Percentiles rank a stretch among this genome's conserved stretches.
Conservation (phyloP, 2,329 filamentous ascomycete genomes). For the Clonostachys rhizophaga region DNA sequence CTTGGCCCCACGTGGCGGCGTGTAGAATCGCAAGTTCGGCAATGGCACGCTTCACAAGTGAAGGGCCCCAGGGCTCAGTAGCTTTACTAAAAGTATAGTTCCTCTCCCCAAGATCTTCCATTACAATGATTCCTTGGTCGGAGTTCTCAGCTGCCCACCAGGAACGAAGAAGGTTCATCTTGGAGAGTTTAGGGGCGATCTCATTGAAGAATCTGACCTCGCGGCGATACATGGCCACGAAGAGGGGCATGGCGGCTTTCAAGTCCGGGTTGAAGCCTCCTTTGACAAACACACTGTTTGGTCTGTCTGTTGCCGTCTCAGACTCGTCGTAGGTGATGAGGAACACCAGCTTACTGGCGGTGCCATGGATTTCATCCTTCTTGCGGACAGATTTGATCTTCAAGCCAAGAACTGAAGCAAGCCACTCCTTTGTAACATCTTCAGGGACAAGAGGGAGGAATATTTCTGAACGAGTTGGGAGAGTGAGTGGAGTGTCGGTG, state of each 20-base stretch:
- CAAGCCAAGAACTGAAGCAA: not conserved
- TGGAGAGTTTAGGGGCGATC: constrained; percentile 25
- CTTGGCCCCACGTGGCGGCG: constrained; percentile 26
- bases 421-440: not conserved
- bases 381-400: not conserved
- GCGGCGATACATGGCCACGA: constrained; percentile 20
- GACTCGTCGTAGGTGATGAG: constrained; percentile 17
- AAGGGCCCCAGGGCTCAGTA: constrained; percentile 21
- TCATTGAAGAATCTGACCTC: constrained; percentile 29
- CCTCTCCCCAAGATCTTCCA: constrained; percentile 21
- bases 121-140: constrained; percentile 29
- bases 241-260: constrained; percentile 11
- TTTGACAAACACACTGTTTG: constrained; percentile 24
- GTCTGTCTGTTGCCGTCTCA: not conserved
- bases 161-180: constrained; percentile 19
- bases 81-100: constrained; percentile 23
- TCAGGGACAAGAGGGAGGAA: not conserved
- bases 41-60: constrained; percentile 24
- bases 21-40: constrained; percentile 33
- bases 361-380: constrained; percentile 8
- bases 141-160: constrained; percentile 8
- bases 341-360: constrained; percentile 18
- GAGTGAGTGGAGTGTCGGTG: too few species aligned
- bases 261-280: constrained; percentile 28
- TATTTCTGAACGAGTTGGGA: too few species aligned